A percentile compares a stretch with the other conserved stretches of the same genome.
These are phyloP conservation scores for Epichloe gansuensis DNA, from an alignment of 2,329 filamentous ascomycete species.

Conservation along the genomic window DNA sequence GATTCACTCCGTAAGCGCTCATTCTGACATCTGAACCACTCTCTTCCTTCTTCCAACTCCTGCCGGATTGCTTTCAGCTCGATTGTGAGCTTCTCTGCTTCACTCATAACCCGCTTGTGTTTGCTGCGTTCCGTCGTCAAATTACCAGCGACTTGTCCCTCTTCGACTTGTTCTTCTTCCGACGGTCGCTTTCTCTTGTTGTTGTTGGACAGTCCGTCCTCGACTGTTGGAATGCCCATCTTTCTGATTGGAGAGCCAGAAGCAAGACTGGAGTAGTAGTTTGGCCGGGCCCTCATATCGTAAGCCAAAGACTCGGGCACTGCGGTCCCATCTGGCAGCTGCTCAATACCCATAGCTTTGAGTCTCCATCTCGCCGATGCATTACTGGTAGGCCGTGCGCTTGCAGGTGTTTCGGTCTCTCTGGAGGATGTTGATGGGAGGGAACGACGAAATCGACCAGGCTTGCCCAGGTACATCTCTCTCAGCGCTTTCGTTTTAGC, in stretches of 20 bases:
- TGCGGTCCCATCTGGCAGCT: constrained; percentile 40
- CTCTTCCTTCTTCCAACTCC: constrained; percentile 33
- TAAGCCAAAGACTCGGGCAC: constrained; percentile 37
- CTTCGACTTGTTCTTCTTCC: constrained; percentile 19
- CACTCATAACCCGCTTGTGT: constrained; percentile 29
- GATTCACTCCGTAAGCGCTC: constrained; percentile 26
- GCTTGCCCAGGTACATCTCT: constrained; percentile 19
- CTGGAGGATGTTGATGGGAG: constrained; percentile 22
- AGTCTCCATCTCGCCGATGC: constrained; percentile 33
- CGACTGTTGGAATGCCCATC: constrained; percentile 2
- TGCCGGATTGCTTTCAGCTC: constrained; percentile 29
- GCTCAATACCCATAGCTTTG: constrained; percentile 38
- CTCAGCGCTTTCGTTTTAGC: constrained; percentile 26
- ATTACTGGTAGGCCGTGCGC: constrained; percentile 19
- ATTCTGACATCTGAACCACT: constrained; percentile 34
- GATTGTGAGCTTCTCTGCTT: constrained; percentile 25
- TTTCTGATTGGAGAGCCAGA: constrained; percentile 1
- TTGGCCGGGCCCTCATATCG: constrained; percentile 19
- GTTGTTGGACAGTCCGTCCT: constrained; percentile 8
- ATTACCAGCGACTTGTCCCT: constrained; percentile 4
- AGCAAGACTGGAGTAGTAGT: background rate
- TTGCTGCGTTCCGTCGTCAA: constrained; percentile 11
- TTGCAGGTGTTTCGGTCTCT: constrained; percentile 15
- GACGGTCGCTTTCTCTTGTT: constrained; percentile 21
- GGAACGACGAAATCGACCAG: constrained; percentile 25